Percentiles rank a stretch among this genome's conserved stretches.
phyloP scores from a whole-genome alignment of 176 grass and related monocot species.

The Microstegium vimineum region DNA sequence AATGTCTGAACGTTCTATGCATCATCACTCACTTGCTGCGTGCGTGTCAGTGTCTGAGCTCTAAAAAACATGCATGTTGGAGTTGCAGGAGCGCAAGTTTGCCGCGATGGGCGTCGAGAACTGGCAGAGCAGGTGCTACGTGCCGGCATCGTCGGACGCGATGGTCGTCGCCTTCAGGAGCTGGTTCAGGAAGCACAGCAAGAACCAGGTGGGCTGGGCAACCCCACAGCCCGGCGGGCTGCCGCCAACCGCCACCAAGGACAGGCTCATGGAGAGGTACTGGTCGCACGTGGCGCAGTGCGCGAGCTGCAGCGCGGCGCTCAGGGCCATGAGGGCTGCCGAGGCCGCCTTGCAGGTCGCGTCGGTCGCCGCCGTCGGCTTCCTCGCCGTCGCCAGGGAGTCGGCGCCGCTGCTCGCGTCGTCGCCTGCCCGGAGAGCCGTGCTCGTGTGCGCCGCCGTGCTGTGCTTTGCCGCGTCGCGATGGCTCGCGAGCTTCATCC shows the following conservation, averaged over 20 bases:
- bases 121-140: slow-evolving; percentile 63
- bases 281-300: slow-evolving; percentile 57
- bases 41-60: too few relatives aligned
- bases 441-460: slow-evolving; percentile 23
- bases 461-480: slow-evolving; percentile 56
- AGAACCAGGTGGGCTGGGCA: slow-evolving; percentile 51
- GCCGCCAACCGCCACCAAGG: slow-evolving; percentile 50
- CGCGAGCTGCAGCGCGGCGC: slow-evolving; percentile 54
- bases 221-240: slow-evolving; percentile 8
- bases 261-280: slow-evolving; percentile 36
- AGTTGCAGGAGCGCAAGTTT: slow-evolving; percentile 56
- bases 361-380: slow-evolving; percentile 43
- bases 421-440: slow-evolving; percentile 19
- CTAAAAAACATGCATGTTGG: too few relatives aligned
- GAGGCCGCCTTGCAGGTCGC: slow-evolving; percentile 50
- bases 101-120: slow-evolving; percentile 36
- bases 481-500: slow-evolving; percentile 61
- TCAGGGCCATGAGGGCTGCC: slow-evolving; percentile 50
- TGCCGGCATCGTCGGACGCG: slow-evolving; percentile 66
- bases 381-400: slow-evolving; percentile 52
- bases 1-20: background rate
- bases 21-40: too few relatives aligned
- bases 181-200: slow-evolving; percentile 77
- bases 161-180: slow-evolving; percentile 76
- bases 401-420: background rate